Conservation (phyloP, 2,329 filamentous ascomycete genomes). For the Fusarium foetens region DNA sequence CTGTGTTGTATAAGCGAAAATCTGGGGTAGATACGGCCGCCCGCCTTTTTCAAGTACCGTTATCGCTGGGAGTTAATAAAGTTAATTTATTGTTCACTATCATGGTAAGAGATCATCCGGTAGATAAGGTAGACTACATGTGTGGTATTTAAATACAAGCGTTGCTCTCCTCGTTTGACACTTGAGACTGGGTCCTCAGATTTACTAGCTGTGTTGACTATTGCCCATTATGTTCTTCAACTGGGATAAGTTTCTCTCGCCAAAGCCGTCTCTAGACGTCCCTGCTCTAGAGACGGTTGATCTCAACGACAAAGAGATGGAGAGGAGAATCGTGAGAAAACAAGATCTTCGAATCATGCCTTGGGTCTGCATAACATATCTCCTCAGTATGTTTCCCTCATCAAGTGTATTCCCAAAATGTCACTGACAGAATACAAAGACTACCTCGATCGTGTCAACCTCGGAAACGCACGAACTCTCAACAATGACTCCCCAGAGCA, state of each 20-base stretch:
- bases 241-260: constrained; percentile 35
- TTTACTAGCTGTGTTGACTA: not conserved
- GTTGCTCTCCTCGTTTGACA: not conserved
- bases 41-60: constrained; percentile 9
- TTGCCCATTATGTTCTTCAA: constrained; percentile 26
- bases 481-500: constrained; percentile 49
- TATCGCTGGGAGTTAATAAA: constrained; percentile 19
- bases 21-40: constrained; percentile 26
- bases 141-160: constrained; percentile 17
- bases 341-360: constrained; percentile 49
- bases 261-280: constrained; percentile 48
- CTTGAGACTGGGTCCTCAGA: not conserved
- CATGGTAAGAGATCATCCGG: not conserved
- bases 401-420: not conserved
- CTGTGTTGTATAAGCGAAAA: constrained; percentile 7
- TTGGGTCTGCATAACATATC: constrained; percentile 49
- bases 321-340: constrained; percentile 48
- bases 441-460: constrained; percentile 48
- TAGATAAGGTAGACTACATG: not conserved
- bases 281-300: constrained; percentile 49
- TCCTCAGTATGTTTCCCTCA: constrained; percentile 39
- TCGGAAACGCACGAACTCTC: constrained; percentile 49
- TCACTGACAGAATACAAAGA: constrained; percentile 3
- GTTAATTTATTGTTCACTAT: constrained; percentile 19
- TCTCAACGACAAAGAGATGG: constrained; percentile 49